Conservation (phyloP, 2,329 filamentous ascomycete species). For the Stagonosporopsis cucurbitacearum region DNA sequence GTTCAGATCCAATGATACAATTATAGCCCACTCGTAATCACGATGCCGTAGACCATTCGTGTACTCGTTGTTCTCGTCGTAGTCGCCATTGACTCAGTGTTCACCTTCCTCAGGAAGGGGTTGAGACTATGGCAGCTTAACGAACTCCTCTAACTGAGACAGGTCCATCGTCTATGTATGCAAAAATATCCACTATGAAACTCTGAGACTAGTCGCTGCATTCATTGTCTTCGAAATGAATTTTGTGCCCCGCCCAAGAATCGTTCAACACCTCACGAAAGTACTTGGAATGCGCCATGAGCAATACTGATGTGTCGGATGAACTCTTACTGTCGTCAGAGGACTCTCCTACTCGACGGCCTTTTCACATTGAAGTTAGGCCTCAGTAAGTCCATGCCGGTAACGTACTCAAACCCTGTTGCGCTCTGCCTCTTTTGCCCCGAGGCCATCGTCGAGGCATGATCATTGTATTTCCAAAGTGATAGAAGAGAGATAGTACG, state of each 20-base stretch:
- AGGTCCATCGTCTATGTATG: not conserved
- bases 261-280: constrained; percentile 4
- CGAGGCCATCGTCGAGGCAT: not conserved
- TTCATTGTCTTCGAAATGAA: not conserved
- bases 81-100: not conserved
- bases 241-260: not conserved
- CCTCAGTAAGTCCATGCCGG: not conserved
- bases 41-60: not conserved
- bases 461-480: no score
- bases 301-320: not conserved
- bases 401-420: not conserved
- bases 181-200: not conserved
- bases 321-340: no score
- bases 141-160: not conserved
- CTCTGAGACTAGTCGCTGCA: not conserved
- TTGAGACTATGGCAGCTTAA: not conserved
- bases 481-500: no score
- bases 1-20: not conserved
- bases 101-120: not conserved
- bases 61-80: not conserved
- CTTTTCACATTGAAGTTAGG: no score
- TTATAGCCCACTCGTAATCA: not conserved
- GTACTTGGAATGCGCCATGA: not conserved
- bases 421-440: not conserved
- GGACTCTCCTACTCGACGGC: no score